Conservation (phyloP, 2,329 filamentous ascomycete species). For the Gnomoniopsis sp. region DNA sequence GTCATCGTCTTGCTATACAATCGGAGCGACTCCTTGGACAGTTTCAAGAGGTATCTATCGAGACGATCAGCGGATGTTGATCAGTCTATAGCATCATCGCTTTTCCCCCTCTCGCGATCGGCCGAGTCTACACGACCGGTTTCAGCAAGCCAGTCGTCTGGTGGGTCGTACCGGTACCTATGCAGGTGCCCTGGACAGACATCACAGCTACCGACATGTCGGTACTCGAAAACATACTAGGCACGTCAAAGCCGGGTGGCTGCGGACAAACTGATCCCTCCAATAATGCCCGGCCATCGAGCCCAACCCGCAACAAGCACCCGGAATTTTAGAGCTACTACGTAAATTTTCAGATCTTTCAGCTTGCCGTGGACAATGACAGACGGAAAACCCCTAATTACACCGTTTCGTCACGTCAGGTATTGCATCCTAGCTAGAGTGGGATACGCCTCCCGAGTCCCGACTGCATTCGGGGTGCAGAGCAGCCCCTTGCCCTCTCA, state of each 20-base stretch:
- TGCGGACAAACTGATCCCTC: constrained; percentile 15
- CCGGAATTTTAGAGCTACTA: background rate
- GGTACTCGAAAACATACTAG: background rate
- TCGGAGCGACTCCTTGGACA: no score
- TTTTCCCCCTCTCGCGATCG: background rate
- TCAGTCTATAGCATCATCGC: background rate
- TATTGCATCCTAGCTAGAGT: no score
- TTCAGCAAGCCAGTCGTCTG: background rate
- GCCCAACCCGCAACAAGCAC: background rate
- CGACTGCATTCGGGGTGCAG: no score
- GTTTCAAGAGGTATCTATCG: background rate
- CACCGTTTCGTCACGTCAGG: no score
- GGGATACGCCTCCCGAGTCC: no score
- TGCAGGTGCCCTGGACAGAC: background rate
- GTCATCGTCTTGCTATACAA: no score
- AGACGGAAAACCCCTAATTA: no score
- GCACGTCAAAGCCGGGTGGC: background rate
- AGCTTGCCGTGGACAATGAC: background rate
- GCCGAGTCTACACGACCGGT: background rate
- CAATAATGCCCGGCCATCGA: constrained; percentile 1
- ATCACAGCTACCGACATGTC: constrained; percentile 10
- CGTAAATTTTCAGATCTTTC: background rate
- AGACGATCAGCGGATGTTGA: background rate
- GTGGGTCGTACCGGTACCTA: background rate
- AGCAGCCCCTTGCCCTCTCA: no score